Evolutionary conservation across 1,139 yeast species (phyloP).

Genomic region (Yarrowia galli): DNA sequence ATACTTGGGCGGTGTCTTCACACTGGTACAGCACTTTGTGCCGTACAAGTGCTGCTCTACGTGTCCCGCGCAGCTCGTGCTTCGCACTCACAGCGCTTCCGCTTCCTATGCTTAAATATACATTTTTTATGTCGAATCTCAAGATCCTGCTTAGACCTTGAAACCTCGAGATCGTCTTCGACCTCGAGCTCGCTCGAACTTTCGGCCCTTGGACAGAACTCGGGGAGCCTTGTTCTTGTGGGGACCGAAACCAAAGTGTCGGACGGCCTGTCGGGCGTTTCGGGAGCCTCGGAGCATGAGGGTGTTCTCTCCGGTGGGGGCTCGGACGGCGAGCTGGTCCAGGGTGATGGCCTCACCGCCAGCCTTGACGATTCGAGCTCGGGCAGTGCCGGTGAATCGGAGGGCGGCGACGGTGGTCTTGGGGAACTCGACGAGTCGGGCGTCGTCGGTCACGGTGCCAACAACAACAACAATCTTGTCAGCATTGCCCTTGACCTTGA

Average conservation of each 20-base stretch:
- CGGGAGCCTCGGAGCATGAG: conserved; percentile 98
- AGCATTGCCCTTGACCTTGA: conserved; percentile 83
- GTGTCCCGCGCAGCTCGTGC: too few relatives aligned
- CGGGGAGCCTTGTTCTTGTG: conserved; percentile 99
- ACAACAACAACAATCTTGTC: conserved; percentile 96
- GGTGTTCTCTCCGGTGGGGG: conserved; percentile 99
- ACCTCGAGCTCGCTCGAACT: conserved; percentile 99
- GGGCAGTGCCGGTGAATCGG: conserved; percentile 99
- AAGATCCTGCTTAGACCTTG: conserved; percentile 81
- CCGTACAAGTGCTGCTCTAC: too few relatives aligned
- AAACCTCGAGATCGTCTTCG: conserved; percentile 99
- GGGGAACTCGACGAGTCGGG: conserved; percentile 93
- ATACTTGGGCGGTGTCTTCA: too few relatives aligned
- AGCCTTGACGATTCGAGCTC: conserved; percentile 94
- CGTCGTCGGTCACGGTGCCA: conserved; percentile 98
- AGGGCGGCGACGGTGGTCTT: conserved; percentile 98
- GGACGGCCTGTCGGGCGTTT: conserved; percentile 98
- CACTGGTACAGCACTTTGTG: too few relatives aligned
- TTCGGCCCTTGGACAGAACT: conserved; percentile 96
- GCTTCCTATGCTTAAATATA: conserved; percentile 27
- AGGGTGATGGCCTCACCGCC: conserved; percentile 99
- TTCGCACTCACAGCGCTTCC: background rate
- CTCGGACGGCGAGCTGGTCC: conserved; percentile 98
- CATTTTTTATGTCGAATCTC: conserved; percentile 16
- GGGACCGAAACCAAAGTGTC: conserved; percentile 99